phyloP scores from a whole-genome alignment of 2,329 filamentous ascomycete genomes.

The Trichoderma guizhouense region DNA sequence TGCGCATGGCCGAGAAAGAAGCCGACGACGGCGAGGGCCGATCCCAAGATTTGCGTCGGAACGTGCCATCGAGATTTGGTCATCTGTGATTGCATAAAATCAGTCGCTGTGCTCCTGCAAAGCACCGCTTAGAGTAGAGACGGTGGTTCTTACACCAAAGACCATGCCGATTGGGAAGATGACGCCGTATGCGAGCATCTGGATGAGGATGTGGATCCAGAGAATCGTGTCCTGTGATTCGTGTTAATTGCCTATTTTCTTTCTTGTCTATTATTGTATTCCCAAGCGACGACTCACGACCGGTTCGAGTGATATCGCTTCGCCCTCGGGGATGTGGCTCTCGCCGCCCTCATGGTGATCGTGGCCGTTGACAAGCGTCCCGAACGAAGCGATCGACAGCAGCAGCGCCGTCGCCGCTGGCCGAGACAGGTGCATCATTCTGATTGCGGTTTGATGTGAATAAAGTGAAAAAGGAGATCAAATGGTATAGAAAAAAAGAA shows the following conservation, averaged over 20 bases:
- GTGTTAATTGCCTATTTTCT: conserved; percentile 31
- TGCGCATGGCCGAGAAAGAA: conserved; percentile 92
- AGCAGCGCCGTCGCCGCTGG: conserved; percentile 18
- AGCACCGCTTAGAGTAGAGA: background rate
- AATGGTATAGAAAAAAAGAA: background rate
- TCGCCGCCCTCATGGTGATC: conserved; percentile 45
- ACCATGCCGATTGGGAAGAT: conserved; percentile 96
- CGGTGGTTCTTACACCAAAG: conserved; percentile 63
- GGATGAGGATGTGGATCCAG: conserved; percentile 91
- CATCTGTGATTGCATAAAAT: conserved; percentile 53
- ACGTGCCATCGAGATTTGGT: conserved; percentile 92
- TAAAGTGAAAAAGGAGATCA: background rate
- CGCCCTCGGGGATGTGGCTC: conserved; percentile 63
- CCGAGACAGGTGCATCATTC: conserved; percentile 18
- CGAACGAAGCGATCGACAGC: conserved; percentile 26
- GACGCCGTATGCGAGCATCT: conserved; percentile 83
- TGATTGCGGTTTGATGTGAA: background rate
- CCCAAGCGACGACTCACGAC: conserved; percentile 52
- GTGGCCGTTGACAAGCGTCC: conserved; percentile 37
- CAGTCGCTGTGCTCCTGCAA: background rate
- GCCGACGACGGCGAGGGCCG: conserved; percentile 72
- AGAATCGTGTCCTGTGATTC: conserved; percentile 66
- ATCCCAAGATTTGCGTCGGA: conserved; percentile 74
- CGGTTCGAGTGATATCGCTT: conserved; percentile 67
- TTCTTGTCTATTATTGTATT: background rate